Conservation (phyloP, 495 filamentous ascomycete genomes). For the Penicillium argentinense region DNA sequence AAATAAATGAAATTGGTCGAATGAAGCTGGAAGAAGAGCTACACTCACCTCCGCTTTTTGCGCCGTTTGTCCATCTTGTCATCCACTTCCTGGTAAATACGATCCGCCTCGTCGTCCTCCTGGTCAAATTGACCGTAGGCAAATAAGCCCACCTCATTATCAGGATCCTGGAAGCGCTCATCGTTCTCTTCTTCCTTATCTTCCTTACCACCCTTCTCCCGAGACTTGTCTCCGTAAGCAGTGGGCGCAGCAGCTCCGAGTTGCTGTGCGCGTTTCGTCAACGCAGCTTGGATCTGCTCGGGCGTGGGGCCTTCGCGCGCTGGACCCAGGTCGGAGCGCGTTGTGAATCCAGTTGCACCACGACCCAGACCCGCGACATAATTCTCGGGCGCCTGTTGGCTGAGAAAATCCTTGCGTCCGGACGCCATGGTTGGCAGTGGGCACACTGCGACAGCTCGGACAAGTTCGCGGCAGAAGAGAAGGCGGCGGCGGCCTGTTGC, state of each 20-base stretch:
- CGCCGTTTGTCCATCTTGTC: constrained; percentile 92
- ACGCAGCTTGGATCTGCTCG: constrained; percentile 95
- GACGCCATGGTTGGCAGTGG: constrained; percentile 69
- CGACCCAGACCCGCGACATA: constrained; percentile 97
- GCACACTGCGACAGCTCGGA: constrained; percentile 9
- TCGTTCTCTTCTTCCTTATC: constrained; percentile 78
- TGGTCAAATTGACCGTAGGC: constrained; percentile 91
- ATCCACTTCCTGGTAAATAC: constrained; percentile 92
- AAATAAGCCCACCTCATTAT: constrained; percentile 95
- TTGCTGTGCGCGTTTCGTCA: constrained; percentile 85
- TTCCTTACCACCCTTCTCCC: constrained; percentile 61
- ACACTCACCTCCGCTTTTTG: constrained; percentile 90
- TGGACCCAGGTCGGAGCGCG: constrained; percentile 92
- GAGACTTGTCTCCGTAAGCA: constrained; percentile 67
- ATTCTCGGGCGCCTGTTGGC: constrained; percentile 90
- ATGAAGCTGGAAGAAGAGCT: too few relatives aligned
- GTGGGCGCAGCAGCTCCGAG: constrained; percentile 79
- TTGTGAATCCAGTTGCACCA: constrained; percentile 97
- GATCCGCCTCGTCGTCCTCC: constrained; percentile 95
- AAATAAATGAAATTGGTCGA: too few relatives aligned
- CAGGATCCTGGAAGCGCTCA: constrained; percentile 89
- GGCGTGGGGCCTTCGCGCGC: constrained; percentile 96
- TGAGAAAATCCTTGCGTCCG: constrained; percentile 84
- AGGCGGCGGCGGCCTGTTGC: constrained; percentile 1
- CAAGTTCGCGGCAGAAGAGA: constrained; percentile 4